Evolutionary conservation across 2,329 filamentous ascomycete genomes (phyloP), one percentile per base, ranked within the genome.

Genomic region (Fusarium nematophilum): DNA sequence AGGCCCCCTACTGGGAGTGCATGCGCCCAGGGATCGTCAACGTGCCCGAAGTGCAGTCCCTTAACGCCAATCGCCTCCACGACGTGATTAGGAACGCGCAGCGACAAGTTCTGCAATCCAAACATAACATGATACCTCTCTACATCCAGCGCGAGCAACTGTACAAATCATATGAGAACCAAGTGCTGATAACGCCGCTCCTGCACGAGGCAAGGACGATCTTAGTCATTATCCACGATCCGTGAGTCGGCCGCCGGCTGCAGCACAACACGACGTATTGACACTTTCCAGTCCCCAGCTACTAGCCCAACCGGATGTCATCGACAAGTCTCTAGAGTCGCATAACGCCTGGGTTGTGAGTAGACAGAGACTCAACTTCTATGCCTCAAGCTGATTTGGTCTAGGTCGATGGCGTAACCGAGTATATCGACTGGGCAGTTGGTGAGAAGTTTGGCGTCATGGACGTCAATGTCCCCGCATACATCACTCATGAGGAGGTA

Each of bases 271-370:
- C 6, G 29, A 5, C 13, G 5, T 53, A 21, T 53, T 72, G 11
- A 72, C 27, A 13, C 11, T 11, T n/a, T 37, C 11, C 64, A 69
- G 89, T n/a, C 90, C 90, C 5, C 87, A 91, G 65, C 73, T 93
- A 9, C 79, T 89, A 59, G 89, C 85, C 6, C 83, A 90, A 59
- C 83, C 88, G 9, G 85, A 92, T 72, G 81, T 83, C 1, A 75
- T 89, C n/a, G 90, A 91, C 46, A 90, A 90, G 48, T 86, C 83
- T 29, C 76, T 96, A 5, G 90, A 95, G 64, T 78, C 90, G 2
- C 93, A 97, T 69, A 97, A 97, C 70, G 87, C 90, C 6, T 97
- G 91, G 86, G 81, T 97, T 69, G 93, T 96, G 82, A 77, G 91
- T 78, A 58, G 13, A 13, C 15, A 4, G 21, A 4, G 6, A 13